A percentile compares a stretch with the other conserved stretches of the same genome.
Evolutionary conservation across 345 rosid genomes (phyloP).

Genomic region (Salix purpurea): DNA sequence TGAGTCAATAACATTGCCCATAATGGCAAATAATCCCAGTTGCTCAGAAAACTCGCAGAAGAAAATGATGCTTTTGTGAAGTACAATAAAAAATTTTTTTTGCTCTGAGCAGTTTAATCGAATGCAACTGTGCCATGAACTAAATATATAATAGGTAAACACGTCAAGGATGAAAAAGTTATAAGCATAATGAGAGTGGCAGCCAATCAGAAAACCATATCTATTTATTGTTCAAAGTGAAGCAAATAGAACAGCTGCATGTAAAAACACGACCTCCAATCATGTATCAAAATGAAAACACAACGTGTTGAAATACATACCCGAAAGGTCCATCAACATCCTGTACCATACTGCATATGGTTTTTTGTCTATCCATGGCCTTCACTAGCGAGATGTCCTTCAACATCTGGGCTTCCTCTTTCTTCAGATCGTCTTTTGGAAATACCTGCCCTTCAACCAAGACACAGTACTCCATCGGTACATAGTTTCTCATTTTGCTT

Average conservation of each 20-base stretch:
- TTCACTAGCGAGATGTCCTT: constrained; percentile 47
- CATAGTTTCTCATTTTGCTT: constrained; percentile 39
- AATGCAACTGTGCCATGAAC: background rate
- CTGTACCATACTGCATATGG: constrained; percentile 45
- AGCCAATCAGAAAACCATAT: background rate
- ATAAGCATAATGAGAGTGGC: background rate
- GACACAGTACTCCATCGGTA: constrained; percentile 81
- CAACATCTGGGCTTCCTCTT: constrained; percentile 32
- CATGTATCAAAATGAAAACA: background rate
- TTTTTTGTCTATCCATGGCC: constrained; percentile 39
- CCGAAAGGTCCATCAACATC: constrained; percentile 60
- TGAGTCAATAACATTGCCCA: background rate
- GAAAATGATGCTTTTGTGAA: background rate
- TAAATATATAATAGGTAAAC: background rate
- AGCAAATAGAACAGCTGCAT: background rate
- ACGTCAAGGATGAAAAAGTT: background rate
- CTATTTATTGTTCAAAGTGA: background rate
- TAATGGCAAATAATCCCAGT: background rate
- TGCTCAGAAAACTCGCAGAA: background rate
- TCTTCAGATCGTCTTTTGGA: constrained; percentile 62
- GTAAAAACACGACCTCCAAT: background rate
- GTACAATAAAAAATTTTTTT: background rate
- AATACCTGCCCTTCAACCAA: constrained; percentile 75
- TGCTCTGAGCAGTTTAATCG: background rate
- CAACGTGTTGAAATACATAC: constrained; percentile 35